phyloP scores from a whole-genome alignment of 257 asterid genomes.

The Forsythia suspensa region DNA sequence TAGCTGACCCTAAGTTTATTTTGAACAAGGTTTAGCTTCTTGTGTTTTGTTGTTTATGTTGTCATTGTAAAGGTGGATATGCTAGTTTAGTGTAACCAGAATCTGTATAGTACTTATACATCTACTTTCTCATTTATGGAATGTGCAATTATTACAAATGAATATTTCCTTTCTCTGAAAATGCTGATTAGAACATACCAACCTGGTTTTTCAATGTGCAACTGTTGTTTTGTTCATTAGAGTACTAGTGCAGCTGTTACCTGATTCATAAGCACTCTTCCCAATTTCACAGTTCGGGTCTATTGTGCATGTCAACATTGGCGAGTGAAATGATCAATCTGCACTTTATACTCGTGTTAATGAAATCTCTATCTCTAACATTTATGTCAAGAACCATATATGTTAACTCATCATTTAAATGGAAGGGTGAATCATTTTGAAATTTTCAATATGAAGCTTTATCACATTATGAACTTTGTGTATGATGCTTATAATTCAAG shows the following conservation, averaged over 20 bases:
- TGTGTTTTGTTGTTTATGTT: too few species aligned
- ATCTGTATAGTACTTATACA: neutral
- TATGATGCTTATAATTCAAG: neutral
- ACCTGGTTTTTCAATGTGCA: neutral
- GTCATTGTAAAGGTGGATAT: neutral
- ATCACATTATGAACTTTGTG: neutral
- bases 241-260: conserved; percentile 4
- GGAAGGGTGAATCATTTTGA: conserved; percentile 4
- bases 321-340: neutral
- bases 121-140: neutral
- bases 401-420: conserved; percentile 1
- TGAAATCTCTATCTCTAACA: conserved; percentile 8
- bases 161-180: neutral
- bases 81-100: neutral
- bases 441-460: neutral
- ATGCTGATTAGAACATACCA: neutral
- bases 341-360: neutral
- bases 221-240: conserved; percentile 2
- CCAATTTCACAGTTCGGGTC: neutral
- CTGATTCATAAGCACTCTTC: conserved; percentile 13
- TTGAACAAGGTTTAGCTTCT: neutral
- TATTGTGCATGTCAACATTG: conserved; percentile 6
- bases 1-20: neutral
- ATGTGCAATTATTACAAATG: conserved; percentile 9
- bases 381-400: conserved; percentile 6